Evolutionary conservation across 495 filamentous ascomycete species (phyloP).

Genomic region (Hypoxylon intermedium): DNA sequence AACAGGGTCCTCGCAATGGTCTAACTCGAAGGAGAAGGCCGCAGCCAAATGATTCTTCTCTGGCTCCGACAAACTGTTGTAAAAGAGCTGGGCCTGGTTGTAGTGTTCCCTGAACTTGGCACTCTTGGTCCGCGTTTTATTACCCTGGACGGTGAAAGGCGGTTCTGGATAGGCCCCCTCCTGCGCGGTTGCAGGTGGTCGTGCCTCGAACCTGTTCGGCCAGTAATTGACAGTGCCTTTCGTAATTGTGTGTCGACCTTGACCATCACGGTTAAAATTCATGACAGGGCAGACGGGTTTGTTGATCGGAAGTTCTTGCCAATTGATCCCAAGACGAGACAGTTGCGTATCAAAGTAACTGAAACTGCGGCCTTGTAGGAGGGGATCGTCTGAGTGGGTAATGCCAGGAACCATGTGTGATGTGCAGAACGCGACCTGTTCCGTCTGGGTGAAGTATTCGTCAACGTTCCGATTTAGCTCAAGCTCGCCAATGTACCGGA

Average conservation of each 20-base stretch:
- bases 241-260: conserved; percentile 63
- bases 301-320: conserved; percentile 87
- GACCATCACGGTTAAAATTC: conserved; percentile 80
- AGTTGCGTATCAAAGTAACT: conserved; percentile 89
- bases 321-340: conserved; percentile 81
- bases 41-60: conserved; percentile 75
- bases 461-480: conserved; percentile 84
- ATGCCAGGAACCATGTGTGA: conserved; percentile 86
- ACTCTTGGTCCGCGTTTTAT: conserved; percentile 72
- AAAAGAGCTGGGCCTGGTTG: conserved; percentile 76
- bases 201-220: conserved; percentile 77
- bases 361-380: conserved; percentile 85
- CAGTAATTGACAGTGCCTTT: conserved; percentile 83
- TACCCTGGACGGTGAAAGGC: conserved; percentile 68
- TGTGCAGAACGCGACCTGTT: conserved; percentile 87
- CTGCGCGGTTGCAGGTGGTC: conserved; percentile 63
- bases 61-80: conserved; percentile 74
- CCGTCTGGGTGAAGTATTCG: conserved; percentile 86
- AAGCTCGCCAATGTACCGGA: conserved; percentile 81
- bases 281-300: conserved; percentile 75
- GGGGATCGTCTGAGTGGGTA: conserved; percentile 83
- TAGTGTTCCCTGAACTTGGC: conserved; percentile 84
- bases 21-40: conserved; percentile 83
- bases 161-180: conserved; percentile 75
- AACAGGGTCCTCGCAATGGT: conserved; percentile 85